Evolutionary conservation across 2,329 filamentous ascomycete species (phyloP), one percentile per base, ranked within the genome.

Genomic region (Nothophoma quercina): DNA sequence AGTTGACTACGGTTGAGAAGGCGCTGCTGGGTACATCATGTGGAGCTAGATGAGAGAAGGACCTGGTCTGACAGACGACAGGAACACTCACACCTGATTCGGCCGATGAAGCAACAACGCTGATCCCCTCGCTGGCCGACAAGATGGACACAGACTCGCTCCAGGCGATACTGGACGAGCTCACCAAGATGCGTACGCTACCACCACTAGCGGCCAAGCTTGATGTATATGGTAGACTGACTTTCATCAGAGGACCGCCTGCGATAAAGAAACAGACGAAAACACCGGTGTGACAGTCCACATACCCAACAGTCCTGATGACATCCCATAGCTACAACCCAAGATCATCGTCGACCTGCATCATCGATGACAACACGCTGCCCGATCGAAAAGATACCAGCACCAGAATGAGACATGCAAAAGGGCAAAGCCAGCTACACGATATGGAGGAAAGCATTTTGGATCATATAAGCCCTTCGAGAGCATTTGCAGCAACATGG

Each of bases 41-140:
- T n/a, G n/a, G n/a, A n/a, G n/a, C n/a, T n/a, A n/a, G n/a, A n/a
- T n/a, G n/a, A n/a, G n/a, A n/a, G n/a, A n/a, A n/a, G n/a, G 10
- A 23, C n/a, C 22, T 43, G 50, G 19, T 44, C 64, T 69, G 33
- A 65, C 52, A 19, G 8, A 12, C 28, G 12, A 18, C 63, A 96
- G 93, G 92, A 26, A 96, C 91, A 25, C 81, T 99, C 30, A 96
- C 92, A 76, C 96, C 93, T 72, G 93, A 96, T 67, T 89, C 87
- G 35, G 89, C 91, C 52, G 95, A 99, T 71, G 96, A 99, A 78
- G 95, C 95, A 55, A 97, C 96, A 79, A 96, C 91, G 7, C 83
- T 99, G 52, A 96, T 99, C 58, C 96, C 95, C 1, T 96, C 84
- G 63, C 75, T 99, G 42, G 83, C 87, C 64, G 88, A 92, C 75